Conservation (phyloP, 2,329 filamentous ascomycete species). For the Neopestalotiopsis sp. region DNA sequence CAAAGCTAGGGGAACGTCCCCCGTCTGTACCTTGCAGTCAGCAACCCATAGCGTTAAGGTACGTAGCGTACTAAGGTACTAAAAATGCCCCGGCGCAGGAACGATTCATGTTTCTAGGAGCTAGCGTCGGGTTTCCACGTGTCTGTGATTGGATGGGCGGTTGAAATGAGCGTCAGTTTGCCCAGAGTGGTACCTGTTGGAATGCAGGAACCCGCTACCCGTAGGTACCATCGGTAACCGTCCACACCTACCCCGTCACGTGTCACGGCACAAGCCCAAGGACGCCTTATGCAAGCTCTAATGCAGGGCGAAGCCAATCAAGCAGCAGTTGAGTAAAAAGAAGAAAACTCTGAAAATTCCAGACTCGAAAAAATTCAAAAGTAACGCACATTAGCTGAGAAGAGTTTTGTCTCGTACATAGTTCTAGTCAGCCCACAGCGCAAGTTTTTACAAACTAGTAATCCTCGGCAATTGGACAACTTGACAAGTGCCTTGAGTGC, state of each 20-base stretch:
- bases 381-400: conserved; percentile 3
- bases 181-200: neutral
- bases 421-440: neutral
- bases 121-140: conserved; percentile 4
- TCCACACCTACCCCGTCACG: neutral
- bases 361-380: neutral
- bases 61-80: neutral
- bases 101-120: neutral
- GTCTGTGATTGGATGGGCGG: conserved; percentile 12
- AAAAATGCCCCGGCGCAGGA: neutral
- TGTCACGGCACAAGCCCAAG: neutral
- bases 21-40: conserved; percentile 11
- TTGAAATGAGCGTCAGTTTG: neutral
- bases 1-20: conserved; percentile 4
- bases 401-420: conserved; percentile 5
- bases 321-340: neutral
- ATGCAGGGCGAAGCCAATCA: conserved; percentile 1
- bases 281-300: conserved; percentile 2
- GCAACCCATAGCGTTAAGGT: neutral
- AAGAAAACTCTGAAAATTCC: neutral
- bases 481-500: neutral
- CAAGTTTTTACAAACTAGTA: neutral
- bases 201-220: conserved; percentile 1
- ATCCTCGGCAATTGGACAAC: neutral
- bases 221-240: neutral